A percentile compares a stretch with the other conserved stretches of the same genome.
phyloP scores from a whole-genome alignment of 768 basidiomycete genomes.

The Rhodosporidiobolus odoratus region DNA sequence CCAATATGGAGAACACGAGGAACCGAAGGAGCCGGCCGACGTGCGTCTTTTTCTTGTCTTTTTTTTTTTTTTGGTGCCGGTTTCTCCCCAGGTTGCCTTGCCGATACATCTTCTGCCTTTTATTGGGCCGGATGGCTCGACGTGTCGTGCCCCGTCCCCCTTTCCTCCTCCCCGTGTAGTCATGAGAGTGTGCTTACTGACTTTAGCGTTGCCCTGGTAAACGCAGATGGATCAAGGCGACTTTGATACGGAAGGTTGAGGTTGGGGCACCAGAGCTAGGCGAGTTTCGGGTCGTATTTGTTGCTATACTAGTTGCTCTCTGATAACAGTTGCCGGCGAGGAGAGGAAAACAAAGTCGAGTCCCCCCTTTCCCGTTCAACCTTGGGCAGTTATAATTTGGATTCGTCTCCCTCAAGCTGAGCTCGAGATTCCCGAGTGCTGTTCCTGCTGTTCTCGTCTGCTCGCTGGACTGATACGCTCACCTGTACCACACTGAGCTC shows the following conservation, averaged over 20 bases:
- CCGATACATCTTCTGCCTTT: neutral
- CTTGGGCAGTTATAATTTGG: too few species aligned
- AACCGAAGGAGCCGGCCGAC: slow-evolving; percentile 61
- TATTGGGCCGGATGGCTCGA: neutral
- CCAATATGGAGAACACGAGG: slow-evolving; percentile 67
- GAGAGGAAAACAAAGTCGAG: neutral
- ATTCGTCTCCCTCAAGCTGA: too few species aligned
- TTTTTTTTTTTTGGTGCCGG: neutral
- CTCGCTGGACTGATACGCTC: too few species aligned
- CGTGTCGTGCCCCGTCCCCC: neutral
- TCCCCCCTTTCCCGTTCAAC: neutral
- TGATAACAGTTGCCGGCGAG: neutral
- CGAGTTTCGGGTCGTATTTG: neutral
- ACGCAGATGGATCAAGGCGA: slow-evolving; percentile 21
- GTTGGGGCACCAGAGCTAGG: neutral
- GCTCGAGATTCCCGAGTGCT: neutral
- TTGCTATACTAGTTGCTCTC: neutral
- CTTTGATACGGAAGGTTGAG: neutral
- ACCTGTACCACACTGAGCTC: too few species aligned
- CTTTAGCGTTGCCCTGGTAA: neutral
- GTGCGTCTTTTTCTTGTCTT: slow-evolving; percentile 4
- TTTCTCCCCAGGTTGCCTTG: neutral
- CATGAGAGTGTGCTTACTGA: neutral
- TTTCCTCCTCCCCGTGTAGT: neutral
- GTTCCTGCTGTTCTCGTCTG: neutral